Evolutionary conservation across 2,329 filamentous ascomycete genomes (phyloP), one percentile per base, ranked within the genome.

Genomic region (Colletotrichum musae): DNA sequence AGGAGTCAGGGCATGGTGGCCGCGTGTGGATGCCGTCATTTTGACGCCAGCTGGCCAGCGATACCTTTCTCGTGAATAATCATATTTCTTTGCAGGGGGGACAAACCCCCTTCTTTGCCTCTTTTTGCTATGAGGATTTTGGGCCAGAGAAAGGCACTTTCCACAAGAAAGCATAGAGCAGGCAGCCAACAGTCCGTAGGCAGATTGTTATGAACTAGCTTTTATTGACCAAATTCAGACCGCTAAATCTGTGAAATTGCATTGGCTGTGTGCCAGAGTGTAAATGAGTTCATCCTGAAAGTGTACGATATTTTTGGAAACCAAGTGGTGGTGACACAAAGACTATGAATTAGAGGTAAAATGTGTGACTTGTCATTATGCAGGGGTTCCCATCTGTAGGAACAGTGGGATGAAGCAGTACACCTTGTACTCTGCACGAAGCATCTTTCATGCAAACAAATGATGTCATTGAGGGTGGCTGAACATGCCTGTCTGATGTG

Each of bases 131-230:
- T 21, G 24, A 56, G 32, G 64, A 56, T 54, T 56, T 21, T 13
- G 28, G 26, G 39, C 50, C 56, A 24, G 18, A 36, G n/a, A 56
- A 50, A 61, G 63, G 66, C 62, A 59, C 28, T 43, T 21, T 57
- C n/a, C 67, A 60, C 56, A 54, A 57, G 51, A 45, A 48, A 52
- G 45, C 47, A 58, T 64, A 54, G 58, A 70, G 51, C 51, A 68
- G 58, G 60, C 54, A 64, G 43, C 24, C 59, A 69, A 64, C 56
- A 65, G 56, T 71, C 60, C 65, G 54, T 71, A 41, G 66, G 59
- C 69, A 71, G 59, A 71, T 71, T 71, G 65, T 70, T 71, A 70
- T n/a, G 56, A 65, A 66, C 45, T 52, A 71, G 59, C 61, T 63
- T 66, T 60, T 50, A 59, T 48, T 67, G 36, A 53, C 39, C 32